Evolutionary conservation across 768 basidiomycete genomes (phyloP).

Genomic region (Lactarius hengduanensis): DNA sequence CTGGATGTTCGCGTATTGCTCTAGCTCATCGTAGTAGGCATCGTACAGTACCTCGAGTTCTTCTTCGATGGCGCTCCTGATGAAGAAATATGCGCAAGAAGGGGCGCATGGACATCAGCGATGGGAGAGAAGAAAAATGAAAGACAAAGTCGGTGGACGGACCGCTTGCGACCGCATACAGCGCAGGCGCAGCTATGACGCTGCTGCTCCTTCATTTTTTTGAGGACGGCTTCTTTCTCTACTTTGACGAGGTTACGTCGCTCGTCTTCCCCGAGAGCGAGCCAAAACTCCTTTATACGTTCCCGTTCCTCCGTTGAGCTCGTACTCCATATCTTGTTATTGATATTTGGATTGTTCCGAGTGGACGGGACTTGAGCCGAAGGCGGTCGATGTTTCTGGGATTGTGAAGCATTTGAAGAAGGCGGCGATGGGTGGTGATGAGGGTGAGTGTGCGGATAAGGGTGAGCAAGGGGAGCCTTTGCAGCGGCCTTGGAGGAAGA

Average conservation of each 20-base stretch:
- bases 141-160: conserved; percentile 41
- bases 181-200: conserved; percentile 94
- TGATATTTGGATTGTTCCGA: conserved; percentile 31
- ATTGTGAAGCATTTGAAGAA: conserved; percentile 41
- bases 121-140: conserved; percentile 31
- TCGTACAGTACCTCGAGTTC: conserved; percentile 99
- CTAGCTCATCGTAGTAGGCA: conserved; percentile 99
- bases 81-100: conserved; percentile 1
- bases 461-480: conserved; percentile 57
- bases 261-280: conserved; percentile 88
- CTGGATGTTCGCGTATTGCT: conserved; percentile 98
- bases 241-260: conserved; percentile 90
- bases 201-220: conserved; percentile 99
- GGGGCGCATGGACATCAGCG: conserved; percentile 17
- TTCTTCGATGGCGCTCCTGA: conserved; percentile 97
- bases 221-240: conserved; percentile 96
- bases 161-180: conserved; percentile 96
- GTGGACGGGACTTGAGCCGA: conserved; percentile 28
- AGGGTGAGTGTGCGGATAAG: conserved; percentile 49
- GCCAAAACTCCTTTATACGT: conserved; percentile 98
- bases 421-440: conserved; percentile 58
- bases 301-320: conserved; percentile 91
- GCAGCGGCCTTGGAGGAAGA: conserved; percentile 42
- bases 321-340: conserved; percentile 93
- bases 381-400: conserved; percentile 41